Evolutionary conservation across 2,329 filamentous ascomycete species (phyloP).

Genomic region (Ustilaginoidea virens): DNA sequence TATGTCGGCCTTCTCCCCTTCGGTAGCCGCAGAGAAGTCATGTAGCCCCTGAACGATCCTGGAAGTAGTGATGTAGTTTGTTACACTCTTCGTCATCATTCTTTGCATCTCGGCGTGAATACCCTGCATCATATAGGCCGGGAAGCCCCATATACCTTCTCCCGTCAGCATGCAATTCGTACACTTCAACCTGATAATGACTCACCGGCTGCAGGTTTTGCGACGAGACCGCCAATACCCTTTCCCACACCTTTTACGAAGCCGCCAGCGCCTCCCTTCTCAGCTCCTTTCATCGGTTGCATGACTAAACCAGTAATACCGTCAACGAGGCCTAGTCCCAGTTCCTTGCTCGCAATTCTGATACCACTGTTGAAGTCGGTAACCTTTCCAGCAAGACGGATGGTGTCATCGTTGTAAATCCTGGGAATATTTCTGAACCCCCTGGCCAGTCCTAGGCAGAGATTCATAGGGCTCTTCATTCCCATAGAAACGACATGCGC

Average conservation of each 20-base stretch:
- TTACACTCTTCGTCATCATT: slow-evolving; percentile 51
- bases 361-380: slow-evolving; percentile 64
- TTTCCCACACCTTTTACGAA: slow-evolving; percentile 69
- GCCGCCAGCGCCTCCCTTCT: slow-evolving; percentile 36
- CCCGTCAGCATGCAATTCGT: neutral
- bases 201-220: slow-evolving; percentile 69
- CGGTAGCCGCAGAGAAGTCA: slow-evolving; percentile 38
- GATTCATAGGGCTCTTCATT: slow-evolving; percentile 69
- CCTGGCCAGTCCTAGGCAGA: slow-evolving; percentile 66
- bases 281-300: slow-evolving; percentile 51
- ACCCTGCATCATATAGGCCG: slow-evolving; percentile 72
- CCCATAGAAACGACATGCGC: slow-evolving; percentile 60
- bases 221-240: slow-evolving; percentile 63
- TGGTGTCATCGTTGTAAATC: slow-evolving; percentile 71
- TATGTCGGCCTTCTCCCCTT: slow-evolving; percentile 47
- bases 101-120: slow-evolving; percentile 65
- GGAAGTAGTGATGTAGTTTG: slow-evolving; percentile 68
- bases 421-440: slow-evolving; percentile 81
- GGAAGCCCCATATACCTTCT: slow-evolving; percentile 44
- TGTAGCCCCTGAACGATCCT: slow-evolving; percentile 61
- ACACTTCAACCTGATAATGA: too few species aligned
- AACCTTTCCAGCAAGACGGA: slow-evolving; percentile 65
- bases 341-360: slow-evolving; percentile 62
- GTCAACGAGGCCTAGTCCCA: slow-evolving; percentile 65
- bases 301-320: slow-evolving; percentile 68